These are phyloP conservation scores for Gossypium sturtianum DNA, from an alignment of 345 rosid species.

Conservation along the genomic window DNA sequence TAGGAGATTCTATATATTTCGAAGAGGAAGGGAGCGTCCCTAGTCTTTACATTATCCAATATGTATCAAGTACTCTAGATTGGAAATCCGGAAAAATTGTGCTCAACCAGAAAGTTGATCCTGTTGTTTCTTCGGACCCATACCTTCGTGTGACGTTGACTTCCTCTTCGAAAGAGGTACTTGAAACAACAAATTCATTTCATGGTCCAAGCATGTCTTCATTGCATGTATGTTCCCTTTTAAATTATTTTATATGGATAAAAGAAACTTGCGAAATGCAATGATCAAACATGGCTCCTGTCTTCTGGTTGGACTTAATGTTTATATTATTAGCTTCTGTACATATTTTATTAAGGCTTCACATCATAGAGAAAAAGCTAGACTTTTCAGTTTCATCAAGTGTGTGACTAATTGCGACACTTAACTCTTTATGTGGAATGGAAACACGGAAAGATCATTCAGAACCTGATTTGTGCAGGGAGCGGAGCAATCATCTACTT, in stretches of 20 bases:
- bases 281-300: not conserved
- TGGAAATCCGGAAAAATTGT: conserved; percentile 59
- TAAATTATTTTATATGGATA: not conserved
- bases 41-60: conserved; percentile 72
- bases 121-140: conserved; percentile 64
- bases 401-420: not conserved
- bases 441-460: not conserved
- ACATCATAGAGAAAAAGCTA: not conserved
- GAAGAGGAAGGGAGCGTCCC: conserved; percentile 64
- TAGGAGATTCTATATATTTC: conserved; percentile 92
- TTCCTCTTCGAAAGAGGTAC: conserved; percentile 43
- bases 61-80: conserved; percentile 62
- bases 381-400: not conserved
- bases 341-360: not conserved
- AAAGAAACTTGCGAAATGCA: not conserved
- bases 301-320: not conserved
- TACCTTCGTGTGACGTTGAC: conserved; percentile 46
- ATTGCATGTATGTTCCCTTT: not conserved
- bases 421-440: not conserved
- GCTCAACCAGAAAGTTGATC: conserved; percentile 59
- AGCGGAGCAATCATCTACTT: conserved; percentile 37
- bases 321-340: not conserved
- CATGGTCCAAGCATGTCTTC: not conserved
- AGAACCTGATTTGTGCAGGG: conserved; percentile 33
- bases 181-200: not conserved